These are phyloP conservation scores for Boletus sp. DNA, from an alignment of 768 basidiomycete species.

Conservation along the genomic window DNA sequence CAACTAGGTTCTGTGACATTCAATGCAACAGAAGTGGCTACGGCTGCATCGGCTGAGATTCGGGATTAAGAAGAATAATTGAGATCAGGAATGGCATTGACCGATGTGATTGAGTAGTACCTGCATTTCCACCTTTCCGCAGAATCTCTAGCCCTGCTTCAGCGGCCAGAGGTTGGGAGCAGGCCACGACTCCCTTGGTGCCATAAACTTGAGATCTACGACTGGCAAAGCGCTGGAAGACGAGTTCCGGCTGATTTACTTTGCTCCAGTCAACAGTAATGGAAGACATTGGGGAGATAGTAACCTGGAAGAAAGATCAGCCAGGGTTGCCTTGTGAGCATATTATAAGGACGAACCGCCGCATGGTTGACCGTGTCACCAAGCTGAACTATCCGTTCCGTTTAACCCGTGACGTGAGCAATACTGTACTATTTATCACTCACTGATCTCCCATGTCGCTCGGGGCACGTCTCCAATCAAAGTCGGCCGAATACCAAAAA, in stretches of 20 bases:
- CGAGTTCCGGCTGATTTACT: slow-evolving; percentile 63
- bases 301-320: not conserved
- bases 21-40: slow-evolving; percentile 88
- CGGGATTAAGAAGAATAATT: not conserved
- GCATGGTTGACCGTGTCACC: slow-evolving; percentile 10
- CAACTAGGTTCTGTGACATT: slow-evolving; percentile 88
- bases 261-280: slow-evolving; percentile 53
- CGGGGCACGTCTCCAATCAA: slow-evolving; percentile 60
- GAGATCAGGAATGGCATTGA: not conserved
- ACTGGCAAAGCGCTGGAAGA: slow-evolving; percentile 73
- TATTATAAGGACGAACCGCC: not conserved
- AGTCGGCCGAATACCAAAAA: slow-evolving; percentile 76
- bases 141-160: slow-evolving; percentile 92
- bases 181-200: slow-evolving; percentile 83
- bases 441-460: slow-evolving; percentile 46
- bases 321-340: not conserved
- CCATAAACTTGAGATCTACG: slow-evolving; percentile 86
- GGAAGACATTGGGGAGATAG: slow-evolving; percentile 23
- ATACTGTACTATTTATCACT: slow-evolving; percentile 3
- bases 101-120: slow-evolving; percentile 41
- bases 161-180: slow-evolving; percentile 88
- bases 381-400: not conserved
- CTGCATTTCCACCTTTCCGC: slow-evolving; percentile 93
- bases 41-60: slow-evolving; percentile 81
- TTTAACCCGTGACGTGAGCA: slow-evolving; percentile 9